Percentiles rank a stretch among this genome's conserved stretches.
Evolutionary conservation across 441 rosid genomes (phyloP).

Genomic region (Euphorbia corollata): DNA sequence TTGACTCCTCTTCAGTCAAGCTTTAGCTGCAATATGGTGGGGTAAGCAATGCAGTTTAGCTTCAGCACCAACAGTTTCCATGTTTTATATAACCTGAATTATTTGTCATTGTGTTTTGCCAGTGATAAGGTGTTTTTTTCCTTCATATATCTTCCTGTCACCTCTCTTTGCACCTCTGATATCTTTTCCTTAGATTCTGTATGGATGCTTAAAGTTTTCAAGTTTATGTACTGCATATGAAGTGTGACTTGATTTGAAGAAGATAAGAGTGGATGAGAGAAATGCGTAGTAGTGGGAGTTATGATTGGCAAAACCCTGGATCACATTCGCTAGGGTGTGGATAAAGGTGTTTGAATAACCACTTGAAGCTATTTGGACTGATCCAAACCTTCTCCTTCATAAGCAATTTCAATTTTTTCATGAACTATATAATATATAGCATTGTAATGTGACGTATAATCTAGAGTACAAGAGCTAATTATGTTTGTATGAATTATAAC

Average conservation of each 20-base stretch:
- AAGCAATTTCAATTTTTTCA: neutral
- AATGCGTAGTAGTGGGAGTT: neutral
- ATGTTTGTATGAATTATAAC: neutral
- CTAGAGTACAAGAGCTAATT: neutral
- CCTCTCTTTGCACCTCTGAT: too few relatives aligned
- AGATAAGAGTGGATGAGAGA: neutral
- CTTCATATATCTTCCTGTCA: too few relatives aligned
- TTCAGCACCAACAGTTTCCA: neutral
- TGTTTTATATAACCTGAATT: neutral
- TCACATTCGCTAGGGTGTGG: neutral
- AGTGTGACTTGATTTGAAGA: neutral
- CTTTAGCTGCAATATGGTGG: conserved; percentile 96
- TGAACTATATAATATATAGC: neutral
- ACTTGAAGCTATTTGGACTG: neutral
- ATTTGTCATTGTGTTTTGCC: conserved; percentile 10
- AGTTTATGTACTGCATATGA: neutral
- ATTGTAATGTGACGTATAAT: neutral
- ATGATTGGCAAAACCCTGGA: neutral
- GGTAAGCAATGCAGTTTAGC: conserved; percentile 44
- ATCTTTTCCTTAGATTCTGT: neutral
- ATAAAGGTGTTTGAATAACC: neutral
- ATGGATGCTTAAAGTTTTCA: neutral
- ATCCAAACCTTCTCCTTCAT: neutral
- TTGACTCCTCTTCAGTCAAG: conserved; percentile 90
- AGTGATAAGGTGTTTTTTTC: neutral